Evolutionary conservation across 352 stramenopile species (phyloP).

Genomic region (Phytophthora vignae): DNA sequence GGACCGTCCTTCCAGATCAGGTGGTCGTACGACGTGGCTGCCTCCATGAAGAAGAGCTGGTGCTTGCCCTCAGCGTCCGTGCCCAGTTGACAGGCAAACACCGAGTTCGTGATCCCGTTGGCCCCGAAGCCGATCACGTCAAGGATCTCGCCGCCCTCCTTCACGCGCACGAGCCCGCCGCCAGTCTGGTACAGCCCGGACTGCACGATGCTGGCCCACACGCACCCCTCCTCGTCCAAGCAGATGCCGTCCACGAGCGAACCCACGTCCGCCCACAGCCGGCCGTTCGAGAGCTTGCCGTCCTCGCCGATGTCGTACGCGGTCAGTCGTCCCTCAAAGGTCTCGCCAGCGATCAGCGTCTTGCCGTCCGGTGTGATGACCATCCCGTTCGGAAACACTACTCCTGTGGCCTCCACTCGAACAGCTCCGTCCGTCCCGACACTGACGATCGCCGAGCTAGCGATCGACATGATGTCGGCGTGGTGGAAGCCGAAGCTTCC

Average conservation of each 20-base stretch:
- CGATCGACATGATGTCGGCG: conserved; percentile 36
- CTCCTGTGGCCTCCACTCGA: conserved; percentile 57
- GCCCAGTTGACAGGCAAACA: conserved; percentile 71
- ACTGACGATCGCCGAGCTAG: conserved; percentile 66
- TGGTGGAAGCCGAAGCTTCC: conserved; percentile 77
- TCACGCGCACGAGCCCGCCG: conserved; percentile 60
- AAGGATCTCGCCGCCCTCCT: conserved; percentile 63
- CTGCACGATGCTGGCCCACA: conserved; percentile 67
- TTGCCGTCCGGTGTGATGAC: conserved; percentile 79
- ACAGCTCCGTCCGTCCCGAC: conserved; percentile 52
- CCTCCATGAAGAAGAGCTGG: conserved; percentile 71
- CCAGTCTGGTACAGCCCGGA: conserved; percentile 55
- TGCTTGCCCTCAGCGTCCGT: conserved; percentile 62
- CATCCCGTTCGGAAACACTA: conserved; percentile 79
- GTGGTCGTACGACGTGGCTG: conserved; percentile 46
- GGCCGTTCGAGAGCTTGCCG: conserved; percentile 54
- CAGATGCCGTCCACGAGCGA: conserved; percentile 65
- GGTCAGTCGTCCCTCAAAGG: conserved; percentile 57
- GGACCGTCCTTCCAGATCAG: conserved; percentile 50
- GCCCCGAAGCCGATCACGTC: conserved; percentile 64
- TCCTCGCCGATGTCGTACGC: conserved; percentile 70
- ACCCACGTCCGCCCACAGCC: conserved; percentile 65
- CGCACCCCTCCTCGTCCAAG: conserved; percentile 71
- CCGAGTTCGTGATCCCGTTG: conserved; percentile 59
- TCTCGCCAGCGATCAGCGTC: conserved; percentile 77